Evolutionary conservation across 2,329 filamentous ascomycete genomes (phyloP), one percentile per base, ranked within the genome.

Genomic region (Lachnellula suecica): DNA sequence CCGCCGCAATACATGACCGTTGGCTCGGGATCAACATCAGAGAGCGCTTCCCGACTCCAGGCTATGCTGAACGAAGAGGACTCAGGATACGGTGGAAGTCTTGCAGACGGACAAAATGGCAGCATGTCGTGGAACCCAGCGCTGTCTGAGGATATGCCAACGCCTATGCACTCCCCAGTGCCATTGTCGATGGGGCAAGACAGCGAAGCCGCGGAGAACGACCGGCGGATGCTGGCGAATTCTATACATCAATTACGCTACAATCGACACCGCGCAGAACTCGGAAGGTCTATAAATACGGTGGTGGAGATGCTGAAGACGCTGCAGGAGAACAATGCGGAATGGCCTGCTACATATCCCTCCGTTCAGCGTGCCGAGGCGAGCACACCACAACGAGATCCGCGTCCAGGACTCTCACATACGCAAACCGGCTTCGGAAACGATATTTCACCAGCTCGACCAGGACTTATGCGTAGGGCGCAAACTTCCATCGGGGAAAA

Each of bases 261-360:
- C 74, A 97, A 97, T 71, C 84, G 91, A 65, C 96, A 97, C 69
- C 85, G 92, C 53, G 89, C 86, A 5, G 84, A 89, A 27, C 82
- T 99, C n/a, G 90, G 84, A 40, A 87, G 92, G 54, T 88, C 91
- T 13, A 97, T 99, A 67, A 89, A 86, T 65, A 84, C 85, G 61
- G 93, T 92, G 8, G 83, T 97, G 52, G 91, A 97, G 54, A 83
- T 91, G 2, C 74, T 99, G 59, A 87, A 88, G 69, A 84, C 83
- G 54, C 79, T 99, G 52, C 92, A 96, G 70, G 81, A 92, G 57
- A 94, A 90, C 80, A 99, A 99, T 66, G 76, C 87, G 13, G 82
- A 85, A 66, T 97, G 94, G 94, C 94, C 94, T 1, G 93, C 92
- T 27, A 89, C 95, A 68, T 99, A 99, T 69, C 94, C 94, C 48